Conservation (phyloP, 2,329 filamentous ascomycete species). For the Colletotrichum sp. region DNA sequence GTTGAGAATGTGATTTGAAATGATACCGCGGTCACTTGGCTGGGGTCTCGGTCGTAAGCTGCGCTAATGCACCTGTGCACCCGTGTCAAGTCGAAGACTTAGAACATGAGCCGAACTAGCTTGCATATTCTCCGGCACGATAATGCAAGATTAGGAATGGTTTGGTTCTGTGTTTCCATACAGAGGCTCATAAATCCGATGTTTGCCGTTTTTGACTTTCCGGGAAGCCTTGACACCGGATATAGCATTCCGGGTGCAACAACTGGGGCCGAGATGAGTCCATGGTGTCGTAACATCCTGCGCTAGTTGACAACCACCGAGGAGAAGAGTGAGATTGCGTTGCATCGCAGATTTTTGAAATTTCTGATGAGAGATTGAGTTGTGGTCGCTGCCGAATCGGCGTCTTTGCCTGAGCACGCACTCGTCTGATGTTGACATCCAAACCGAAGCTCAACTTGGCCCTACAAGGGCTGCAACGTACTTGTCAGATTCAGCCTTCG, state of each 20-base stretch:
- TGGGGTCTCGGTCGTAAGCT: neutral
- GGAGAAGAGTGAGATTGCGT: neutral
- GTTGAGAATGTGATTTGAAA: neutral
- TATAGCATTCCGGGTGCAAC: neutral
- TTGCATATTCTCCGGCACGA: neutral
- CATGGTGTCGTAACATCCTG: neutral
- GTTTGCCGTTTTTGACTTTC: neutral
- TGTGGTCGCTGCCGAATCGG: neutral
- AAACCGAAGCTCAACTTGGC: neutral
- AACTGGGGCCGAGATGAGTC: neutral
- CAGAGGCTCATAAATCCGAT: neutral
- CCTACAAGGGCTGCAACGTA: fast-evolving
- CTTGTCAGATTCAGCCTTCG: neutral
- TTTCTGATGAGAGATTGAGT: neutral
- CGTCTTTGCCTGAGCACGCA: neutral
- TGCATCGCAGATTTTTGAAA: neutral
- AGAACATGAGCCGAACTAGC: neutral
- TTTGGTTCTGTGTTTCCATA: neutral
- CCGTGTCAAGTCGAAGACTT: neutral
- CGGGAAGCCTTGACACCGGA: neutral
- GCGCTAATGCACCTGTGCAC: neutral
- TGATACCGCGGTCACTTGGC: neutral
- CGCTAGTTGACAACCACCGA: neutral
- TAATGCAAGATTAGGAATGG: neutral
- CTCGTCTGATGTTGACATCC: neutral